These are phyloP conservation scores for Cryptococcus amylolentus DNA, from an alignment of 1,284 basidiomycete genomes.

Conservation along the genomic window DNA sequence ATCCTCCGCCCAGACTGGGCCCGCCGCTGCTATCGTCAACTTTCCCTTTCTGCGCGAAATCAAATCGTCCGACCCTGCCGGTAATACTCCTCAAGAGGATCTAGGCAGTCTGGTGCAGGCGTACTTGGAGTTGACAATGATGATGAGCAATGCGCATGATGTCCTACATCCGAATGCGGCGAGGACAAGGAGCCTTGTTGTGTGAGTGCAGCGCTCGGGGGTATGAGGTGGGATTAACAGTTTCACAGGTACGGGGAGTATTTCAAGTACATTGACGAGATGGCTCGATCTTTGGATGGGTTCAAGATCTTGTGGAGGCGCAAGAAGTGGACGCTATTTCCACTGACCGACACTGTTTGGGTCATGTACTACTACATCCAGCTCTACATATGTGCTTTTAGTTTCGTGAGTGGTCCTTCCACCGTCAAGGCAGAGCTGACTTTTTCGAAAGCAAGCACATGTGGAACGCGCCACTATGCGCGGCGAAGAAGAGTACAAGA, in stretches of 20 bases:
- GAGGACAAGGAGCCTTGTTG: conserved; percentile 42
- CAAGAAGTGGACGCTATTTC: conserved; percentile 44
- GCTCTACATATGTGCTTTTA: conserved; percentile 49
- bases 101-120: conserved; percentile 45
- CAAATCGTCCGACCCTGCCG: conserved; percentile 9
- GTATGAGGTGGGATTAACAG: background rate
- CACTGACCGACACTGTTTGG: conserved; percentile 41
- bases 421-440: conserved; percentile 1
- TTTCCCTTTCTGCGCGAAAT: conserved; percentile 44
- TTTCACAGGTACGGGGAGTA: conserved; percentile 36
- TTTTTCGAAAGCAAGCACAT: conserved; percentile 42
- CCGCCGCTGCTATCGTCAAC: conserved; percentile 40
- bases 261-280: conserved; percentile 49
- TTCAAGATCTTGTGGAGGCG: conserved; percentile 45
- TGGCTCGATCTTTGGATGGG: conserved; percentile 43
- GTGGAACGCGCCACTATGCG: conserved; percentile 46
- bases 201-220: conserved; percentile 16
- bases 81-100: conserved; percentile 36
- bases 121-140: conserved; percentile 48
- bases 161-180: conserved; percentile 46
- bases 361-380: conserved; percentile 45
- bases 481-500: conserved; percentile 36
- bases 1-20: conserved; percentile 44
- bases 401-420: conserved; percentile 36
- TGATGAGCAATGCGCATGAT: conserved; percentile 49